Evolutionary conservation across 1,139 yeast genomes (phyloP).

Genomic region (Kodamaea sp.): DNA sequence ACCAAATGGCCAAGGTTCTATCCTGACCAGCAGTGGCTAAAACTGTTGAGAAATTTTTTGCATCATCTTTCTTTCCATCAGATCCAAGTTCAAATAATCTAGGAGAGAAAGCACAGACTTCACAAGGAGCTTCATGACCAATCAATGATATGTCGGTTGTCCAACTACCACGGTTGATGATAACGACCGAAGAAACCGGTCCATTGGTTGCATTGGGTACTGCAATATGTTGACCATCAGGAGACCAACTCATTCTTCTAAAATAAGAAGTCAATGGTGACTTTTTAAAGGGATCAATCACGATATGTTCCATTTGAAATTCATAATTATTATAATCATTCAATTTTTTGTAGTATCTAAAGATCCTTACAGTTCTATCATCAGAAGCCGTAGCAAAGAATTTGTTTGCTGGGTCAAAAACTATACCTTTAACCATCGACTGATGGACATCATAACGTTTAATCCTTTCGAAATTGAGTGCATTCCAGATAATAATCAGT

Average conservation of each 20-base stretch:
- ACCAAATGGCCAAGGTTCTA: slow-evolving; percentile 68
- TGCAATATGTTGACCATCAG: slow-evolving; percentile 95
- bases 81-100: slow-evolving; percentile 44
- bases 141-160: slow-evolving; percentile 80
- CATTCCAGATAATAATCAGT: slow-evolving; percentile 91
- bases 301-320: slow-evolving; percentile 80
- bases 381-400: slow-evolving; percentile 96
- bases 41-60: slow-evolving; percentile 42
- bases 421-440: slow-evolving; percentile 93
- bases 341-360: slow-evolving; percentile 68
- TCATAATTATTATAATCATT: slow-evolving; percentile 68
- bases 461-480: slow-evolving; percentile 82
- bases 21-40: slow-evolving; percentile 83
- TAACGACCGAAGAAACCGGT: slow-evolving; percentile 86
- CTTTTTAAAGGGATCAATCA: slow-evolving; percentile 77
- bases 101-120: slow-evolving; percentile 89
- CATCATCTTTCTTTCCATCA: slow-evolving; percentile 18
- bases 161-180: slow-evolving; percentile 92
- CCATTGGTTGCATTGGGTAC: slow-evolving; percentile 98
- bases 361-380: slow-evolving; percentile 84
- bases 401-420: slow-evolving; percentile 96
- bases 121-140: slow-evolving; percentile 97
- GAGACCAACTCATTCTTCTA: slow-evolving; percentile 93
- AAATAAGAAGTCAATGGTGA: slow-evolving; percentile 93
- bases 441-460: slow-evolving; percentile 90